Base-by-base conservation (phyloP, 2,329 filamentous ascomycete genomes). In the Cladosporium sp. region DNA sequence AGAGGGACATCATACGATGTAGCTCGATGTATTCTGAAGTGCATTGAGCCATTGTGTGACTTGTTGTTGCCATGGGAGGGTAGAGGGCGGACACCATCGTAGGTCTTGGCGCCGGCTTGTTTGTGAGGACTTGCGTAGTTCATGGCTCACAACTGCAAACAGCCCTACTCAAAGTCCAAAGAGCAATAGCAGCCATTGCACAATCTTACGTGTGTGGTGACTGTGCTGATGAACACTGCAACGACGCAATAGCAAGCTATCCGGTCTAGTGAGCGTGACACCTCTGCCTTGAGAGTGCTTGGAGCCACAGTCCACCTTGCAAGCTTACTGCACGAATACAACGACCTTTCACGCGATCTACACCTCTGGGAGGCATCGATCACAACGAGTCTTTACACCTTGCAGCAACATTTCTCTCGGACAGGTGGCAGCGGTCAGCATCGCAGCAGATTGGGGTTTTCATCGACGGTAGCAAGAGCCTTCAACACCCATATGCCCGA, bases 41-140 rank as follows among this genome's bases (percentile, higher is more conserved):
- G 12, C 13, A 50, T 42, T 53, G 40, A 22, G 57, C 48, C 34
- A 45, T 61, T 15, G 56, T 15, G 35, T 28, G 37, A 44, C 42
- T 45, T 51, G 60, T 60, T 54, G 36, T 59, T 47, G 48, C 17
- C 35, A 44, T 24, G 61, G 40, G 25, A 52, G 28, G 52, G 40
- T 34, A 58, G 36, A 34, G 37, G 39, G 48, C 24, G 12, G 51
- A 35, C 13, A 5, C 22, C 9, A 15, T 22, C 49, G 36, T 15
- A 25, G 12, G 42, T 48, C 52, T 56, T 48, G 52, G 52, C 52
- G 34, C 35, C 19, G 51, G 19, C 28, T 42, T 35, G 51, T 45
- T 45, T 44, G 51, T 44, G 51, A 54, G 39, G 51, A 28, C 35
- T 40, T 40, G 35, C 12, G 20, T 35, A 49, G 12, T 20, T 24